Conservation (phyloP, 1,139 yeast species). For the Diutina sp. region DNA sequence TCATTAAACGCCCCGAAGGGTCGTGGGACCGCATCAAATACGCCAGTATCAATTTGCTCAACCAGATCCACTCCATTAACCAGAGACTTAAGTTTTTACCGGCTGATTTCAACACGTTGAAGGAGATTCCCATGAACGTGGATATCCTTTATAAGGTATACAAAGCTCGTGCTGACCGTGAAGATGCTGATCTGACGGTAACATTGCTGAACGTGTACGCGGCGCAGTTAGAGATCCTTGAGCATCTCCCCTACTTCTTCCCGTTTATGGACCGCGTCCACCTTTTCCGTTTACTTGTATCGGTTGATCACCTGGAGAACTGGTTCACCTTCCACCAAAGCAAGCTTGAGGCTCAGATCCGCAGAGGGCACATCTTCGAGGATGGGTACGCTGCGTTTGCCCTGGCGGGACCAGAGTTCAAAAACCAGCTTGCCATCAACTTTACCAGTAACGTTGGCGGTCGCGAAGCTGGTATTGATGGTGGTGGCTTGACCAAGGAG, state of each 20-base stretch:
- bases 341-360: slow-evolving; percentile 36
- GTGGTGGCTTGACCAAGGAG: slow-evolving; percentile 94
- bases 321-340: neutral
- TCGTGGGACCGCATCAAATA: slow-evolving; percentile 14
- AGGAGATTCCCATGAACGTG: slow-evolving; percentile 14
- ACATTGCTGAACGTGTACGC: slow-evolving; percentile 1
- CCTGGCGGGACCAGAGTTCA: slow-evolving; percentile 32
- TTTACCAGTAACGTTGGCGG: slow-evolving; percentile 60
- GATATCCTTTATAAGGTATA: slow-evolving; percentile 7
- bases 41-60: slow-evolving; percentile 39
- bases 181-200: slow-evolving; percentile 3
- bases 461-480: slow-evolving; percentile 85
- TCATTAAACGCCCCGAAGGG: slow-evolving; percentile 19
- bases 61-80: slow-evolving; percentile 61
- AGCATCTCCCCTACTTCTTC: slow-evolving; percentile 65
- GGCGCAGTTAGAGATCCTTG: slow-evolving; percentile 34
- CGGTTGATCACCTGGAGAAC: slow-evolving; percentile 6
- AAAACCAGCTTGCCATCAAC: slow-evolving; percentile 45
- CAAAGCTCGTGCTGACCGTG: neutral
- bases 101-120: slow-evolving; percentile 43
- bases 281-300: slow-evolving; percentile 38
- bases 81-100: slow-evolving; percentile 48
- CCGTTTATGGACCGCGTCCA: slow-evolving; percentile 64
- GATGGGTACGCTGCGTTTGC: slow-evolving; percentile 61
- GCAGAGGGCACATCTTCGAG: slow-evolving; percentile 56